Evolutionary conservation across 345 rosid genomes (phyloP).

Genomic region (Diplotaxis tenuifolia): DNA sequence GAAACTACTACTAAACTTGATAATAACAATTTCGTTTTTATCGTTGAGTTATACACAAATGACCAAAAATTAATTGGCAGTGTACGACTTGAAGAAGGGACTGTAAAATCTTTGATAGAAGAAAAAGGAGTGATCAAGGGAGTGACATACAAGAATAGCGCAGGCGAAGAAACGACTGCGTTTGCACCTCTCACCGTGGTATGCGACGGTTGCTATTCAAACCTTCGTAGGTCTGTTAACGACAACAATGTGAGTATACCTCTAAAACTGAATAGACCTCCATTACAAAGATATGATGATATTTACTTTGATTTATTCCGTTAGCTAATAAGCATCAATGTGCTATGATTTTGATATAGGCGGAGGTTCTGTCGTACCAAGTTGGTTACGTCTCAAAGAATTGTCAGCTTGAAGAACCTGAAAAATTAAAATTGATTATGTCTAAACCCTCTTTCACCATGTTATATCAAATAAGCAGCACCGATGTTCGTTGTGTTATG

Average conservation of each 20-base stretch:
- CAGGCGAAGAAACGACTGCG: slow-evolving; percentile 39
- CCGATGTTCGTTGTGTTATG: slow-evolving; percentile 48
- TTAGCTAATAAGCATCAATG: not conserved
- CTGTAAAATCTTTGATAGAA: slow-evolving; percentile 48
- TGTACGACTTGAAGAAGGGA: slow-evolving; percentile 49
- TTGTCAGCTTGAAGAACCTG: slow-evolving; percentile 41
- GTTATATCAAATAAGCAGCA: slow-evolving; percentile 49
- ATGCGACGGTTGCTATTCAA: slow-evolving; percentile 58
- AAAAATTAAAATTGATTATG: slow-evolving; percentile 43
- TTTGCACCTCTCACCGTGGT: slow-evolving; percentile 55
- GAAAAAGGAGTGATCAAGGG: slow-evolving; percentile 52
- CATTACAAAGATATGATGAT: not conserved
- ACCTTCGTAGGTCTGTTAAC: slow-evolving; percentile 47
- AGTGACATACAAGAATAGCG: slow-evolving; percentile 41
- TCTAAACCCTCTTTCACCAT: slow-evolving; percentile 44
- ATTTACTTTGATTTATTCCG: not conserved
- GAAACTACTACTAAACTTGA: not conserved
- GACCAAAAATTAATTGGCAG: slow-evolving; percentile 20
- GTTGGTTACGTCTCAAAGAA: slow-evolving; percentile 50
- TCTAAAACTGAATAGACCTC: not conserved
- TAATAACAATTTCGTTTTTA: not conserved
- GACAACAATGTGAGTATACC: slow-evolving; percentile 39
- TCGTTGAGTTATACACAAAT: not conserved
- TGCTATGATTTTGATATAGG: slow-evolving; percentile 26
- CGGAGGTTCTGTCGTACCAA: slow-evolving; percentile 40